Evolutionary conservation across 352 stramenopile genomes (phyloP).

Genomic region (Globisporangium emineosum): DNA sequence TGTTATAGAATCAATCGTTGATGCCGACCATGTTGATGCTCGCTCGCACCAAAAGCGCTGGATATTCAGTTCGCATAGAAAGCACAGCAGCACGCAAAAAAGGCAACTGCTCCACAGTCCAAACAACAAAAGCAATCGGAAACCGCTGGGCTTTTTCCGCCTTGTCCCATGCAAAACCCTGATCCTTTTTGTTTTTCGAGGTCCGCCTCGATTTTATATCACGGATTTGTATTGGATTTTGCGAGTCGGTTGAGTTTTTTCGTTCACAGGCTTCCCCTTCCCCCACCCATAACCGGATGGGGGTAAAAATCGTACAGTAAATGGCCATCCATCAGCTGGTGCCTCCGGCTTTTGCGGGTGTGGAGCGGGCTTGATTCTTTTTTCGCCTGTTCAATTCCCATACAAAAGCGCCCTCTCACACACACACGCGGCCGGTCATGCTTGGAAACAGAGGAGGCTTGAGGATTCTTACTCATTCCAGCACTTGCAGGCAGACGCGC

Average conservation of each 20-base stretch:
- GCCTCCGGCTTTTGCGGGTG: slow-evolving; percentile 11
- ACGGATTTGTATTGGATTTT: background rate
- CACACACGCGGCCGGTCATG: too few relatives aligned
- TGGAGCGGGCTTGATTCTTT: slow-evolving; percentile 11
- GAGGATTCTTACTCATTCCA: slow-evolving; percentile 12
- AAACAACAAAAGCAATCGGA: too few relatives aligned
- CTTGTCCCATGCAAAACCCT: background rate
- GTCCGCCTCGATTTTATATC: slow-evolving; percentile 1
- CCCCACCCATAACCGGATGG: too few relatives aligned
- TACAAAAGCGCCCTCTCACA: slow-evolving; percentile 5
- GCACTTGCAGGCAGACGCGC: slow-evolving; percentile 12
- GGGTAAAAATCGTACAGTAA: slow-evolving; percentile 6
- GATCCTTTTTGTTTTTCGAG: background rate
- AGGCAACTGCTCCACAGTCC: background rate
- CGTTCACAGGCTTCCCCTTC: too few relatives aligned
- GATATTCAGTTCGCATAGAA: slow-evolving; percentile 3
- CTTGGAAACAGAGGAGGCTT: background rate
- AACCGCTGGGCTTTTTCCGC: background rate
- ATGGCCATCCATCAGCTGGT: slow-evolving; percentile 20
- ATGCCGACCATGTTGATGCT: background rate
- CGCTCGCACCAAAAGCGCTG: background rate
- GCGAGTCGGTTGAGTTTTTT: background rate
- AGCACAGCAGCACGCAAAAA: background rate
- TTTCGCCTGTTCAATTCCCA: background rate
- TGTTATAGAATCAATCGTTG: background rate